phyloP scores from a whole-genome alignment of 805 yeast genomes.

The Candida tammaniensis region DNA sequence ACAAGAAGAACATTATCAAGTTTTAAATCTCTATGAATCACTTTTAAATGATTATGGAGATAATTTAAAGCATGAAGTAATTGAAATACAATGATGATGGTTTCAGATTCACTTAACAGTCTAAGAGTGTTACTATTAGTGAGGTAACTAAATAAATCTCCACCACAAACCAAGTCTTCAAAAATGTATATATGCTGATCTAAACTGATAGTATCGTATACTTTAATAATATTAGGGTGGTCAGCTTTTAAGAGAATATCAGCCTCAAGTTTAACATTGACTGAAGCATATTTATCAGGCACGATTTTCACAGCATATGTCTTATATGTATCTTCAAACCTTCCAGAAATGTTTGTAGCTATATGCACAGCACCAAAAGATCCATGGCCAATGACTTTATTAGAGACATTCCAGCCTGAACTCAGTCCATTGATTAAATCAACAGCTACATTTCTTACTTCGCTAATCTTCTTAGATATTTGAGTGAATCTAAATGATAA shows the following conservation, averaged over 20 bases:
- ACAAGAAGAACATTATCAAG: constrained; percentile 61
- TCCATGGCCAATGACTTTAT: constrained; percentile 49
- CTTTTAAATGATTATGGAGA: constrained; percentile 45
- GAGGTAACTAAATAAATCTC: constrained; percentile 58
- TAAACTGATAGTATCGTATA: constrained; percentile 31
- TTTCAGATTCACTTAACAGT: constrained; percentile 53
- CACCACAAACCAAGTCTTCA: constrained; percentile 53
- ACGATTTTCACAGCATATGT: constrained; percentile 52
- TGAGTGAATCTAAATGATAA: not conserved
- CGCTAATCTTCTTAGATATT: too few relatives aligned
- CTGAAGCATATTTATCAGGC: not conserved
- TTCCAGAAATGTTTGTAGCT: constrained; percentile 26
- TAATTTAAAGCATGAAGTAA: constrained; percentile 53
- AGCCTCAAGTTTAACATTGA: constrained; percentile 34
- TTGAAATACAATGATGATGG: constrained; percentile 53
- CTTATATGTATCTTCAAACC: not conserved
- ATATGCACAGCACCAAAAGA: constrained; percentile 56
- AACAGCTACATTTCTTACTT: not conserved
- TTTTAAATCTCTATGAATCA: constrained; percentile 68
- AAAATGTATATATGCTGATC: constrained; percentile 39
- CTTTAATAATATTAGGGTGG: constrained; percentile 53
- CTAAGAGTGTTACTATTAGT: constrained; percentile 36
- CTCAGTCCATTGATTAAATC: not conserved
- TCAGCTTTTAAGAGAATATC: constrained; percentile 33
- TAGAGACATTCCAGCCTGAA: constrained; percentile 39